Base-by-base conservation (phyloP, 176 grass and related monocot genomes). In the Oryza longistaminata region DNA sequence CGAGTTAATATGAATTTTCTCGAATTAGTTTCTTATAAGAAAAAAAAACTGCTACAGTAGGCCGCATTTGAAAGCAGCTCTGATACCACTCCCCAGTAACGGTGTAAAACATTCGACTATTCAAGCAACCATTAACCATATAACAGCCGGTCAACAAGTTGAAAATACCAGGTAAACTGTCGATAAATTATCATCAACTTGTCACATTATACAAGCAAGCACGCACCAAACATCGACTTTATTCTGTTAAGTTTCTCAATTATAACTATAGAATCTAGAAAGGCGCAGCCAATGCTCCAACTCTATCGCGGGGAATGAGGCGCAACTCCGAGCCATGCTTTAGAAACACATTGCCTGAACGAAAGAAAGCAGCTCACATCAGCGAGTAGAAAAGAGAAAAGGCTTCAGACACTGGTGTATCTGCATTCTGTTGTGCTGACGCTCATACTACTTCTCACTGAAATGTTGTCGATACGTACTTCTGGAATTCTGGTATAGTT, bases 241-340 rank as follows among this genome's bases (percentile, higher is more conserved):
- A 87, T 90, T 89, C 49, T 24, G 33, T 39, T 66, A 76, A 8
- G 49, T 85, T 85, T 22, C 27, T 48, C 81, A 7, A 21, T 35
- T 22, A 44, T 82, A 26, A 50, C 15, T 78, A 0, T 25, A 70
- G 42, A 42, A 9, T 34, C 64, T 84, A 70, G 85, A 69, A 46
- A 3, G 68, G 3, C 0, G 24, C 26, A 0, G 0, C 3, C 26
- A 25, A 76, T 40, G 88, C 83, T 82, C 96, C 96, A 42, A 99
- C 96, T 76, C 96, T 92, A 60, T 99, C 96, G 0, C 93, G 91
- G 64, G 96, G 96, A 7, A 99, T 99, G 31, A 99, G 96, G 21
- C 96, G 93, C 91, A 99, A 29, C 91, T 99, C 96, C 1, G 96
- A 99, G 7, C 96, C 96, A 92, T 99, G 96, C 70, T 99, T 99